These are phyloP conservation scores for Epichloe glyceriae DNA, from an alignment of 2,329 filamentous ascomycete genomes.

Conservation along the genomic window DNA sequence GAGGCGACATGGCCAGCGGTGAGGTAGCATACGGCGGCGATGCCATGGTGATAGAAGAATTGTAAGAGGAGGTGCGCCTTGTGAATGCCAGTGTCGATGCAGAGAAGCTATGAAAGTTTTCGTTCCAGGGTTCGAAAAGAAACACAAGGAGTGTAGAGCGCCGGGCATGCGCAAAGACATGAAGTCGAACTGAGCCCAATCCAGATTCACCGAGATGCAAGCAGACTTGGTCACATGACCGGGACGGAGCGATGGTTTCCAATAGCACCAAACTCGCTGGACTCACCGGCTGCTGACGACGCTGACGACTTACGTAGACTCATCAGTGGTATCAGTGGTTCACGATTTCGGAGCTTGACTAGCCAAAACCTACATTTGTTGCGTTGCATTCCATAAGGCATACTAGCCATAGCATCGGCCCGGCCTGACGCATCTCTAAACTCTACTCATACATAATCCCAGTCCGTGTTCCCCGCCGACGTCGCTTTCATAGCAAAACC, in stretches of 20 bases:
- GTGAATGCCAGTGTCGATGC: neutral
- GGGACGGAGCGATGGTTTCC: neutral
- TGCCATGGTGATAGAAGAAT: conserved; percentile 29
- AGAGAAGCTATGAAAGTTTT: neutral
- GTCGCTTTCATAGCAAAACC: too few relatives aligned
- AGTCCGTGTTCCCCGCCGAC: too few relatives aligned
- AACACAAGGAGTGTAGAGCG: too few relatives aligned
- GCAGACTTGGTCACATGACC: conserved; percentile 2
- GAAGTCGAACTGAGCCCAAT: neutral
- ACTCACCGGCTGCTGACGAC: too few relatives aligned
- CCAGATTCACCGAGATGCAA: neutral
- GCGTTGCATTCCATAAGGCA: neutral
- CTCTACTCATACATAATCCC: neutral
- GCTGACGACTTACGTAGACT: too few relatives aligned
- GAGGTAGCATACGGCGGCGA: conserved; percentile 41
- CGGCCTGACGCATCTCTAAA: neutral
- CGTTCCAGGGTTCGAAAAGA: neutral
- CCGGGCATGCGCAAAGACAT: neutral
- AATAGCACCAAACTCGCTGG: too few relatives aligned
- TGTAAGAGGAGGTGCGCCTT: neutral
- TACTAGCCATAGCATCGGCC: neutral
- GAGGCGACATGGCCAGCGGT: conserved; percentile 41
- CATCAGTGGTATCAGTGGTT: too few relatives aligned
- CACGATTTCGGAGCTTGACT: neutral
- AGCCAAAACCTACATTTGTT: neutral